Conservation (phyloP, 179 eudicot species). For the Gypsophila paniculata region DNA sequence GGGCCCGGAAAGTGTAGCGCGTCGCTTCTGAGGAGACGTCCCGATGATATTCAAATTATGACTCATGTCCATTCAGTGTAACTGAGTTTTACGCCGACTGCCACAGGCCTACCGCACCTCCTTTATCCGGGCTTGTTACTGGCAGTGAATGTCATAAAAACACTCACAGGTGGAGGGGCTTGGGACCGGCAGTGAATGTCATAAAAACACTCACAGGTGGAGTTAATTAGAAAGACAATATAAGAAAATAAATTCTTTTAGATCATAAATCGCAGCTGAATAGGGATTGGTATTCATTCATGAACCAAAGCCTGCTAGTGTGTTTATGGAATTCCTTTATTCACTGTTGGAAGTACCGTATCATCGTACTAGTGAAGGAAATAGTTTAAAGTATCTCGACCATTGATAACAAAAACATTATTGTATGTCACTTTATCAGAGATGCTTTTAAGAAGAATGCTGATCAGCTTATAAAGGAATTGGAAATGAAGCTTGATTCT, state of each 20-base stretch:
- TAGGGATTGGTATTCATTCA: not conserved
- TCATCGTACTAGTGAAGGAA: not conserved
- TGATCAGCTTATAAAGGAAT: conserved; percentile 58
- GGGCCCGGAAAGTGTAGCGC: not conserved
- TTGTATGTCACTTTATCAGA: conserved; percentile 37
- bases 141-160: too few species aligned
- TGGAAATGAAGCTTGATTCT: conserved; percentile 72
- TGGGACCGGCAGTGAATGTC: too few species aligned
- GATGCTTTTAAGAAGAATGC: conserved; percentile 56
- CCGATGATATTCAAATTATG: not conserved
- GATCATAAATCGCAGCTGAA: not conserved
- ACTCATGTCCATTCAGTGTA: not conserved
- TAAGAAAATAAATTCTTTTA: not conserved
- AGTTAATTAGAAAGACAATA: too few species aligned
- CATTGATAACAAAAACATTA: not conserved
- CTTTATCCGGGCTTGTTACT: too few species aligned
- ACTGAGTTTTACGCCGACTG: too few species aligned
- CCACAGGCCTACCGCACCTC: too few species aligned
- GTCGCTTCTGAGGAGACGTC: not conserved
- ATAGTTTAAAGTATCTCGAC: not conserved
- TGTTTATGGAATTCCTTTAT: not conserved
- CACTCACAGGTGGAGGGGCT: too few species aligned
- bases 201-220: too few species aligned
- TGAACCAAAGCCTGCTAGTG: not conserved
- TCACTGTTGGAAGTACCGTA: not conserved